phyloP scores from a whole-genome alignment of 495 filamentous ascomycete species.

The Halenospora varia region DNA sequence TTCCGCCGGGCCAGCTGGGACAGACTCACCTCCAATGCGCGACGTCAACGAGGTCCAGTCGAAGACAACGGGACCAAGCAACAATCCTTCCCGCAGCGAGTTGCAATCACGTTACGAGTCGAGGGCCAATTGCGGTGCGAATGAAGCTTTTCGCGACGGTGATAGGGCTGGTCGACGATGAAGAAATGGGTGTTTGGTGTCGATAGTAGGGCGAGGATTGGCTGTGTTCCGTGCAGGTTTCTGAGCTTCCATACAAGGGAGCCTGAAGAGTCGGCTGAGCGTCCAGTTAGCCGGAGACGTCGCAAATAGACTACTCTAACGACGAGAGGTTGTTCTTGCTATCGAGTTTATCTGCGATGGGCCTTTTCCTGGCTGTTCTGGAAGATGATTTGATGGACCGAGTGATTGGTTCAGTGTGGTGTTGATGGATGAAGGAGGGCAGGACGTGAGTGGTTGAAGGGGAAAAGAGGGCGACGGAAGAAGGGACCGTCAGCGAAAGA shows the following conservation, averaged over 20 bases:
- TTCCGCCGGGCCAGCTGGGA: constrained; percentile 10
- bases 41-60: neutral
- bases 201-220: constrained; percentile 13
- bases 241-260: constrained; percentile 1
- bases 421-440: constrained; percentile 3
- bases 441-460: constrained; percentile 7
- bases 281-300: neutral
- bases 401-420: constrained; percentile 9
- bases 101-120: constrained; percentile 23
- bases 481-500: neutral
- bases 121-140: constrained; percentile 18
- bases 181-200: constrained; percentile 9
- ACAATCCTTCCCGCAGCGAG: constrained; percentile 23
- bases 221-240: constrained; percentile 17
- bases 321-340: neutral
- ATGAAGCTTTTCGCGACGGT: constrained; percentile 18
- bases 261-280: neutral
- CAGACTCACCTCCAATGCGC: constrained; percentile 22
- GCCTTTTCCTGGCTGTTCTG: constrained; percentile 4
- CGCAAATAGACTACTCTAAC: neutral
- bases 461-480: neutral
- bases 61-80: constrained; percentile 2
- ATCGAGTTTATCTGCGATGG: constrained; percentile 6
- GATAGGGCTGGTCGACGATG: constrained; percentile 20
- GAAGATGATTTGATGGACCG: constrained; percentile 14